phyloP scores from a whole-genome alignment of 352 stramenopile genomes.

The Albugo candida region DNA sequence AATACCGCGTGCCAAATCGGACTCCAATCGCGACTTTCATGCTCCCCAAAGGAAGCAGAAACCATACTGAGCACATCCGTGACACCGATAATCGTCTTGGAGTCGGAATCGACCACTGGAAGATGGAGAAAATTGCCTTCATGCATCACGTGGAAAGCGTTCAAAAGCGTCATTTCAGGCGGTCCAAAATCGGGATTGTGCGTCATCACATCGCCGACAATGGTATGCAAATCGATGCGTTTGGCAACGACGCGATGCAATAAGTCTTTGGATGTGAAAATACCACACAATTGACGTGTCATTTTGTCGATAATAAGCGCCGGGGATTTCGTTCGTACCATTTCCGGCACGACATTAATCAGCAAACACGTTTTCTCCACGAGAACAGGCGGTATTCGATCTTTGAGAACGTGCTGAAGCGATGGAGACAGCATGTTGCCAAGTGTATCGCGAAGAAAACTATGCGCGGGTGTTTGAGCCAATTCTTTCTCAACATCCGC shows the following conservation, averaged over 20 bases:
- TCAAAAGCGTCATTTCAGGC: slow-evolving; percentile 87
- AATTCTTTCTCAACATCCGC: slow-evolving; percentile 62
- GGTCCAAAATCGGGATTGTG: slow-evolving; percentile 86
- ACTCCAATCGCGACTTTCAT: slow-evolving; percentile 48
- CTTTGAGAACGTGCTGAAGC: slow-evolving; percentile 48
- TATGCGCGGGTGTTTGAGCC: slow-evolving; percentile 29
- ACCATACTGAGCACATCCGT: slow-evolving; percentile 68
- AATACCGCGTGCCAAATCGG: slow-evolving; percentile 66
- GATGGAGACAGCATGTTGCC: slow-evolving; percentile 77
- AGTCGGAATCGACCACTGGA: slow-evolving; percentile 77
- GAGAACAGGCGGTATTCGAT: slow-evolving; percentile 55
- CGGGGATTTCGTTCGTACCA: slow-evolving; percentile 57
- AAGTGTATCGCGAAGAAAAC: slow-evolving; percentile 55
- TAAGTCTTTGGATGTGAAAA: slow-evolving; percentile 97
- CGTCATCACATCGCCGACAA: slow-evolving; percentile 88
- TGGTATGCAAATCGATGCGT: slow-evolving; percentile 72
- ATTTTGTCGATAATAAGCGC: slow-evolving; percentile 53
- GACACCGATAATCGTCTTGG: slow-evolving; percentile 55
- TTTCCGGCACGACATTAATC: slow-evolving; percentile 5
- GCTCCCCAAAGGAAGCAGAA: slow-evolving; percentile 44
- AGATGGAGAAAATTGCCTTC: slow-evolving; percentile 95
- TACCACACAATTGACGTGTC: slow-evolving; percentile 79
- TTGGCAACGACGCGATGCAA: slow-evolving; percentile 88
- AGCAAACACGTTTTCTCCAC: slow-evolving; percentile 31
- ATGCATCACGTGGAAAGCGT: slow-evolving; percentile 97